Evolutionary conservation across 352 stramenopile genomes (phyloP).

Genomic region (Pythium plurisporium): DNA sequence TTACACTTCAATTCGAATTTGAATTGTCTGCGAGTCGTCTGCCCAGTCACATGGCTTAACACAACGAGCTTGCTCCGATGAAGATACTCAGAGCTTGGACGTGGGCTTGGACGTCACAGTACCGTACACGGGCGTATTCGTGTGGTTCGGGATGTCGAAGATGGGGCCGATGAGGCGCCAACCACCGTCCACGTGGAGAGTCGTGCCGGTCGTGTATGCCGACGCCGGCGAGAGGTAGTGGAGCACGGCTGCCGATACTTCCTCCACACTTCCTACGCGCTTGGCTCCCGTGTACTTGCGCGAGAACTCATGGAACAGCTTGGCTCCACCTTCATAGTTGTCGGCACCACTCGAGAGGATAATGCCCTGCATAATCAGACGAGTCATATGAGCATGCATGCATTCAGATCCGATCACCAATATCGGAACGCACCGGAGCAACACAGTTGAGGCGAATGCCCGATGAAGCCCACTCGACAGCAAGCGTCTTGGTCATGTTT

Average conservation of each 20-base stretch:
- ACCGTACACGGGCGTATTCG: conserved; percentile 83
- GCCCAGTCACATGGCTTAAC: conserved; percentile 15
- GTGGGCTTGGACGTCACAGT: conserved; percentile 11
- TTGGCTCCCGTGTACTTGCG: conserved; percentile 72
- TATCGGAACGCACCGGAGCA: conserved; percentile 43
- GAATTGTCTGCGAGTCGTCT: no score
- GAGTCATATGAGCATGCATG: conserved; percentile 1
- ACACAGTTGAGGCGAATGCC: conserved; percentile 91
- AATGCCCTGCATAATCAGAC: conserved; percentile 30
- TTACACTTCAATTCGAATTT: conserved; percentile 23
- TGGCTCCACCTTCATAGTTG: conserved; percentile 84
- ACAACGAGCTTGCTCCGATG: background rate
- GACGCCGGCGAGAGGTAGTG: conserved; percentile 89
- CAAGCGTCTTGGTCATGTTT: conserved; percentile 91
- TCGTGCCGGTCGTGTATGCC: conserved; percentile 88
- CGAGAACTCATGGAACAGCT: conserved; percentile 75
- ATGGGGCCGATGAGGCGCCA: conserved; percentile 56
- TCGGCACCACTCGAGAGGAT: conserved; percentile 63
- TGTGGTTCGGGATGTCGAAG: conserved; percentile 74
- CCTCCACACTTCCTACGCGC: conserved; percentile 88
- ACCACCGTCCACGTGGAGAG: conserved; percentile 88
- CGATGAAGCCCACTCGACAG: conserved; percentile 90
- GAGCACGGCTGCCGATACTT: conserved; percentile 82
- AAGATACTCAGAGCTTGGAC: conserved; percentile 41
- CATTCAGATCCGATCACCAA: no score